Evolutionary conservation across 345 rosid genomes (phyloP).

Genomic region (Eucalyptus brandiana): DNA sequence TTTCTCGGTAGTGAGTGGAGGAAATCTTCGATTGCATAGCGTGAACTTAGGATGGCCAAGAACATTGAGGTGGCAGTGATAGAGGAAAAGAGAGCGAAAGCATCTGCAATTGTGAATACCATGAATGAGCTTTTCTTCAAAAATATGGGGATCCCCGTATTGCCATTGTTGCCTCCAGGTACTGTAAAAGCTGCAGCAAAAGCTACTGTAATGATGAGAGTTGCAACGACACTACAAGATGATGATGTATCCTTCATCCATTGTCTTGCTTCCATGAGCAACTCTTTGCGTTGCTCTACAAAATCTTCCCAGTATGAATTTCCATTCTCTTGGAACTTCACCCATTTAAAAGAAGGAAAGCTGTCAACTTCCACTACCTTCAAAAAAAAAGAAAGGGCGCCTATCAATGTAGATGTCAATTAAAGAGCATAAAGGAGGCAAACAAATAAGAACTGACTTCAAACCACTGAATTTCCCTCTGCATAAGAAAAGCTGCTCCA

Average conservation of each 20-base stretch:
- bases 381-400: too few species aligned
- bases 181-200: not conserved
- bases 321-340: too few species aligned
- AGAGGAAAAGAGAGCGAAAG: not conserved
- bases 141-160: not conserved
- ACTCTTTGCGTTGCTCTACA: not conserved
- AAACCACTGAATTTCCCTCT: too few species aligned
- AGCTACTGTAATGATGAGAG: not conserved
- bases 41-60: not conserved
- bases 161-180: not conserved
- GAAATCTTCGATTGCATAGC: not conserved
- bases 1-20: not conserved
- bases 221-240: not conserved
- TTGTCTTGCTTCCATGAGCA: not conserved
- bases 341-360: too few species aligned
- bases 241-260: not conserved
- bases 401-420: too few species aligned
- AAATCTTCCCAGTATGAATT: not conserved
- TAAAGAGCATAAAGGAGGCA: too few species aligned
- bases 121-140: not conserved
- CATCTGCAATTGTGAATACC: not conserved
- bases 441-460: not conserved
- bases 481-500: not conserved
- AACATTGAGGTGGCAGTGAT: not conserved
- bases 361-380: too few species aligned